Percentiles rank a stretch among this genome's conserved stretches.
Evolutionary conservation across 371 early-diverging fungal genomes (phyloP).

Genomic region (Mortierella polycephala): DNA sequence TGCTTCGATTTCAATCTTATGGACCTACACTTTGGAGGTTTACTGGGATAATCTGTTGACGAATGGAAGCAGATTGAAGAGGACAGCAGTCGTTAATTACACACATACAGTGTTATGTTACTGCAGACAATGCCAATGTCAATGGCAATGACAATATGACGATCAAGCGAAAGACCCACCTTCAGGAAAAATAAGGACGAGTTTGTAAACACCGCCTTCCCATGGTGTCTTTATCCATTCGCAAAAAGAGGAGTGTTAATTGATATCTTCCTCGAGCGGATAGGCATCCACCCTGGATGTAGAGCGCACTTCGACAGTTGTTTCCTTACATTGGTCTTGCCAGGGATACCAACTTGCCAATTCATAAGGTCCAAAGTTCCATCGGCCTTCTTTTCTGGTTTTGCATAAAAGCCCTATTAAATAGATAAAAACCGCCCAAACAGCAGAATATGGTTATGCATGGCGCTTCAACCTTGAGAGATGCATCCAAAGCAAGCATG

Average conservation of each 20-base stretch:
- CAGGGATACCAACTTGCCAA: slow-evolving; percentile 97
- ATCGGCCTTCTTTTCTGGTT: slow-evolving; percentile 88
- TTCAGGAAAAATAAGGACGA: slow-evolving; percentile 91
- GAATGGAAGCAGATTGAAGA: not conserved
- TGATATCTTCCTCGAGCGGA: not conserved
- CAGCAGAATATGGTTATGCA: not conserved
- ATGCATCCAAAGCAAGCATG: not conserved
- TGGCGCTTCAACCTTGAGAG: too few species aligned
- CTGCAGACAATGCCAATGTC: not conserved
- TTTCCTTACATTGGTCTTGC: slow-evolving; percentile 72
- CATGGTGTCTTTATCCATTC: slow-evolving; percentile 82
- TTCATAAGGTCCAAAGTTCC: slow-evolving; percentile 85
- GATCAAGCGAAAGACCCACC: slow-evolving; percentile 55
- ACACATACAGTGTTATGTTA: not conserved
- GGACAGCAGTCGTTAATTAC: not conserved
- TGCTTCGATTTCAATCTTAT: not conserved
- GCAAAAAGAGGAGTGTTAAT: not conserved
- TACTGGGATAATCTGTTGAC: slow-evolving; percentile 78
- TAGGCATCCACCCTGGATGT: not conserved
- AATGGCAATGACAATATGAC: not conserved
- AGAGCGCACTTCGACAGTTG: not conserved
- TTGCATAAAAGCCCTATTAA: slow-evolving; percentile 83
- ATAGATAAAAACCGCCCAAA: slow-evolving; percentile 1
- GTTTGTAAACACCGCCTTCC: slow-evolving; percentile 96
- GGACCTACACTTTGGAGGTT: slow-evolving; percentile 84